Evolutionary conservation across 106 monocot species (phyloP), one percentile per base, ranked within the genome.

Genomic region (Dendrobium officinale): DNA sequence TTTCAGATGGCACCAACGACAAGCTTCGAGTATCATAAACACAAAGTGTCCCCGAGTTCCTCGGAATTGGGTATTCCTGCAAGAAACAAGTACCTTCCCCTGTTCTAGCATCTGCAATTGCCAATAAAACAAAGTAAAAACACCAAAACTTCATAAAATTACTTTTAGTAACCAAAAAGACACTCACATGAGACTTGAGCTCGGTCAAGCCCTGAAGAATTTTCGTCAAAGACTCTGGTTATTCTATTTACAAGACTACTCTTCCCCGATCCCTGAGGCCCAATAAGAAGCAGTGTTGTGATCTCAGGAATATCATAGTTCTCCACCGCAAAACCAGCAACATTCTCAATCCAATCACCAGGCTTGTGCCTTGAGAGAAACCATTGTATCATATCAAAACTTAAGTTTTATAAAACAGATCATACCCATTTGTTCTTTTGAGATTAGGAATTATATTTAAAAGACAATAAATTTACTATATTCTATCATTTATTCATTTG

Each of bases 51-150:
- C 49, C 86, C 19, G 90, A 88, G 78, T 78, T 83, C 83, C 85
- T 85, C 17, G 85, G 85, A 72, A 93, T 85, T 82, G 83, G 84
- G 77, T 92, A 89, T 81, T 90, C 92, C 68, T 86, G 84, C 58
- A 92, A 73, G 83, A 80, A 90, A 31, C 61, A 79, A 20, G 88
- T 75, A 41, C 87, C 91, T n/a, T 49, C 29, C 0, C 24, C 64
- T 15, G 72, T 7, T 27, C 72, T 15, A 37, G 37, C 1, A 72
- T 72, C 72, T 72, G 72, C 72, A 40, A 37, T 72, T 37, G 37
- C 37, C 70, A 27, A 33, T 4, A 33, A 33, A 72, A 72, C 9
- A 13, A 72, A 72, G 33, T 8, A 37, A 33, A 27, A 72, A 33
- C 13, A 33, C 70, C 22, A 27, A 10, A 9, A n/a, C 0, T 27